Evolutionary conservation across 225 moss, liverwort and hornwort genomes (phyloP).

Genomic region (Physcomitrium patens): DNA sequence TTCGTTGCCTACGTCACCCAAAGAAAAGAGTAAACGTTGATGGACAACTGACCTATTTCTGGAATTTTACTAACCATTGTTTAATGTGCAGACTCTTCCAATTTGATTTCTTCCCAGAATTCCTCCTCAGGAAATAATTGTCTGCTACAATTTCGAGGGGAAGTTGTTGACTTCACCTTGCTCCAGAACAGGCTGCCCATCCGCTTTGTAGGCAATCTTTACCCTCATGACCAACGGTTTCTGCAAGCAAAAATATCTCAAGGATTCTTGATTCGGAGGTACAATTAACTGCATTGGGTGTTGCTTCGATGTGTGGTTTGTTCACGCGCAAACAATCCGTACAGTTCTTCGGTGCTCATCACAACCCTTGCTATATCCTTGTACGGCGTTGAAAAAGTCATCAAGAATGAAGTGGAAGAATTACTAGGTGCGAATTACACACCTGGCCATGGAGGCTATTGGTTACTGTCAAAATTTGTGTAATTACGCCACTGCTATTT

Average conservation of each 20-base stretch:
- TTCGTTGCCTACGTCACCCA: slow-evolving; percentile 7
- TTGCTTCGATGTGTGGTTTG: slow-evolving; percentile 1
- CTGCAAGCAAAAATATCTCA: slow-evolving; percentile 47
- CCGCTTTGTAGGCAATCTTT: slow-evolving; percentile 78
- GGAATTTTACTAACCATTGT: slow-evolving; percentile 16
- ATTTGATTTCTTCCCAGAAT: background rate
- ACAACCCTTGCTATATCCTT: background rate
- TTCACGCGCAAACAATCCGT: background rate
- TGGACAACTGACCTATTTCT: slow-evolving; percentile 1
- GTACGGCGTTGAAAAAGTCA: background rate
- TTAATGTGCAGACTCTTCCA: background rate
- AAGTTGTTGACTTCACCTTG: slow-evolving; percentile 90
- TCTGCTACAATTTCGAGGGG: slow-evolving; percentile 76
- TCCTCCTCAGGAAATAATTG: background rate
- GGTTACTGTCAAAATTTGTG: slow-evolving; percentile 75
- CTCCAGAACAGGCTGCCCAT: slow-evolving; percentile 72
- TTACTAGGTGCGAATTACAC: background rate
- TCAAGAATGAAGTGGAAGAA: background rate
- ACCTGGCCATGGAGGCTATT: slow-evolving; percentile 88
- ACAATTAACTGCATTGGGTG: background rate
- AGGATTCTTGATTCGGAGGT: background rate
- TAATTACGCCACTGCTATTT: slow-evolving; percentile 57
- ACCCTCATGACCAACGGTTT: slow-evolving; percentile 94
- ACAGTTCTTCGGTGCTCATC: background rate
- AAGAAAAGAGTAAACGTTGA: slow-evolving; percentile 13